Base-by-base conservation (phyloP, 208 protist genomes). In the Leptomonas seymouri region DNA sequence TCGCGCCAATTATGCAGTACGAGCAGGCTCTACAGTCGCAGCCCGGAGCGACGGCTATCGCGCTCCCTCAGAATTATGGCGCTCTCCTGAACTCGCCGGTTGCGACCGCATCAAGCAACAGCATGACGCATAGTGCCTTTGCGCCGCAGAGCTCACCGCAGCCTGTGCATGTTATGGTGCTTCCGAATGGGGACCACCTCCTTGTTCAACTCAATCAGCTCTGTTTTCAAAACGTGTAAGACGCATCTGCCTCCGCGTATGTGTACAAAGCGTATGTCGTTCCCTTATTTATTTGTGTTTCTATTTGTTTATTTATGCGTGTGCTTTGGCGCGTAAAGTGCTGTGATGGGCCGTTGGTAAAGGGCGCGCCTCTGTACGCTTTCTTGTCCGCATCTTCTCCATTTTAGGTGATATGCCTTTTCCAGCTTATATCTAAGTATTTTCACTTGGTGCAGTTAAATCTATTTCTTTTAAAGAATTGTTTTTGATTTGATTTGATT, bases 141-240 rank as follows among this genome's bases (percentile, higher is more conserved):
- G 55, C 55, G 6, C 23, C 51, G 23, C 44, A 34, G 27, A 57
- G 53, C 21, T 54, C 16, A 28, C 55, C 18, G 36, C 55, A 60
- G 34, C 65, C 71, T n/a, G 14, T 80, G 15, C 79, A 76, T 57
- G 66, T 82, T 42, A 70, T 87, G 55, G 50, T 84, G 12, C 51
- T 87, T 21, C 79, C 78, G 20, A 75, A 84, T 28, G 71, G 58
- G 8, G 69, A 73, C 31, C 67, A 18, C 16, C 55, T 70, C 30
- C 41, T 73, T 15, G 42, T 80, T 7, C 60, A 59, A 14, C 59
- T 62, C 6, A 55, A 62, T 41, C 69, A 74, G 59, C 64, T 74
- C 30, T 27, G 51, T 14, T 60, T 46, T 34, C 55, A 27, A 18
- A 60, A 60, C 25, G 48, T 74, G 30, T 74, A 67, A 39, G 34